A percentile compares a stretch with the other conserved stretches of the same genome.
Evolutionary conservation across 139 green algal genomes (phyloP).

Genomic region (Eudorina sp.): DNA sequence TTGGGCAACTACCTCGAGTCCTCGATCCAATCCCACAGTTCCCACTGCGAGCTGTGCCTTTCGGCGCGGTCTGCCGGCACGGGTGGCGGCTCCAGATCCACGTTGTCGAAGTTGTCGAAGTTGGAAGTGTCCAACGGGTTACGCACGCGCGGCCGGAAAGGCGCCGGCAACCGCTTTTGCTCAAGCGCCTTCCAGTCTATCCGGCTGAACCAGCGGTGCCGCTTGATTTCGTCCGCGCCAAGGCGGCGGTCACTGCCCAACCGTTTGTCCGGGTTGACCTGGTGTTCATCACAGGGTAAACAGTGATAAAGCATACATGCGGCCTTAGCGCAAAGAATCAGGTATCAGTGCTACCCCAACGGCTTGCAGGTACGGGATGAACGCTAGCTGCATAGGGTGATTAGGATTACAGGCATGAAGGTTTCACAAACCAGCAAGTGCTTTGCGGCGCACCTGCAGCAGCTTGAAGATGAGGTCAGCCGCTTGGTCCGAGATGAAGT

Average conservation of each 20-base stretch:
- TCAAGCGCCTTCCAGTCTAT: constrained; percentile 79
- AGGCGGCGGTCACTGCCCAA: constrained; percentile 65
- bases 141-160: constrained; percentile 66
- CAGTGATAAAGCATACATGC: too few relatives aligned
- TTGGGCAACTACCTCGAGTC: not conserved
- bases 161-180: constrained; percentile 63
- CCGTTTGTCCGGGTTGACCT: constrained; percentile 80
- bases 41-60: constrained; percentile 61
- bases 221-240: constrained; percentile 77
- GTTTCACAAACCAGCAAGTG: too few relatives aligned
- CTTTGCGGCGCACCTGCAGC: constrained; percentile 72
- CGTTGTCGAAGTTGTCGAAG: constrained; percentile 82
- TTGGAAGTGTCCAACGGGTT: constrained; percentile 80
- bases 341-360: too few relatives aligned
- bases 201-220: constrained; percentile 77
- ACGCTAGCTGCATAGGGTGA: too few relatives aligned
- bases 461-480: constrained; percentile 86
- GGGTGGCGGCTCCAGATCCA: constrained; percentile 56
- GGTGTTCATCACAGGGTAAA: too few relatives aligned
- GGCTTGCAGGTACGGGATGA: too few relatives aligned
- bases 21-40: constrained; percentile 71
- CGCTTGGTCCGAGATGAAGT: constrained; percentile 79
- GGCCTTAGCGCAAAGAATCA: too few relatives aligned
- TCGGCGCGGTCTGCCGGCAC: constrained; percentile 49
- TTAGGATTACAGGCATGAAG: too few relatives aligned